Evolutionary conservation across 306 rosid genomes (phyloP).

Genomic region (Acacia crassicarpa): DNA sequence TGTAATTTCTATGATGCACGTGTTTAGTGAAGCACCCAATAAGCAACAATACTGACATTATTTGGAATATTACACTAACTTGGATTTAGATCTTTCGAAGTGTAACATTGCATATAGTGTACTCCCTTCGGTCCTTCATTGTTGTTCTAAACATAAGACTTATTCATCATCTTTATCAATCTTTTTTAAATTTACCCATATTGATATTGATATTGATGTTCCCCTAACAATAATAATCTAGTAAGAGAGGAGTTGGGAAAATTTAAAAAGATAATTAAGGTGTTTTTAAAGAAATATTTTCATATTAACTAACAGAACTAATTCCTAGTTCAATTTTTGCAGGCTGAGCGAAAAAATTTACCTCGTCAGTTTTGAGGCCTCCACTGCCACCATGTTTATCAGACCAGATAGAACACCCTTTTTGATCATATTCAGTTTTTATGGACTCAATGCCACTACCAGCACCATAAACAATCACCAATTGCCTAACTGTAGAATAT

Average conservation of each 20-base stretch:
- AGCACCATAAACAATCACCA: conserved; percentile 63
- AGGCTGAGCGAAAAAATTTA: neutral
- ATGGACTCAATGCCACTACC: conserved; percentile 74
- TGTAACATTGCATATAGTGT: neutral
- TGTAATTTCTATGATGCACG: conserved; percentile 14
- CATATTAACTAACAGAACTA: too few species aligned
- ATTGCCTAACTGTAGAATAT: conserved; percentile 62
- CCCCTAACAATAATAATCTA: too few species aligned
- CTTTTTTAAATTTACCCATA: too few species aligned
- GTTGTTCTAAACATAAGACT: too few species aligned
- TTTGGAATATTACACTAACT: neutral
- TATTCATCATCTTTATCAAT: too few species aligned
- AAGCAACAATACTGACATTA: neutral
- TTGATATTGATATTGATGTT: too few species aligned
- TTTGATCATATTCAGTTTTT: conserved; percentile 66
- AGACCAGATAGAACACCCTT: conserved; percentile 68
- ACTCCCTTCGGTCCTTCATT: too few species aligned
- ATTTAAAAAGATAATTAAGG: too few species aligned
- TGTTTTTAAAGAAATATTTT: too few species aligned
- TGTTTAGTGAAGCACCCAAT: neutral
- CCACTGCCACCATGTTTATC: conserved; percentile 79
- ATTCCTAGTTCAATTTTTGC: neutral
- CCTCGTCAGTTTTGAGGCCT: conserved; percentile 60
- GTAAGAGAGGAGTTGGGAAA: too few species aligned
- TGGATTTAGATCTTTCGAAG: neutral